Evolutionary conservation across 768 basidiomycete genomes (phyloP).

Genomic region (Cystoderma amianthinum): DNA sequence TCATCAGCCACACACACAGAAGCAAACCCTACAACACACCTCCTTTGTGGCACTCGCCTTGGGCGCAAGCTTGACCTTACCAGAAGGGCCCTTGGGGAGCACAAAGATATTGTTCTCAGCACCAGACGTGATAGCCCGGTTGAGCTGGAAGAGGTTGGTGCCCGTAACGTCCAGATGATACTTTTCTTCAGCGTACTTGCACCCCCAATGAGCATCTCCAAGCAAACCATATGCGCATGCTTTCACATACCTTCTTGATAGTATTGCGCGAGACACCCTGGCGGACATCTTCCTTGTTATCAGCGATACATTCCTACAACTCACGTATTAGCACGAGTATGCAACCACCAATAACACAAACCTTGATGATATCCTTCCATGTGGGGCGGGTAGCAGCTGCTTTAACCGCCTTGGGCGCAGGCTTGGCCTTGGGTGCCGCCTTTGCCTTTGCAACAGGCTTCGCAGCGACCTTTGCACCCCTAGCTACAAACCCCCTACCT

Average conservation of each 20-base stretch:
- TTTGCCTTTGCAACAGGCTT: slow-evolving; percentile 14
- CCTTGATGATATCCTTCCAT: slow-evolving; percentile 52
- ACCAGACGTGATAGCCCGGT: slow-evolving; percentile 66
- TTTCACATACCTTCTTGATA: slow-evolving; percentile 75
- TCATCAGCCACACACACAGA: slow-evolving; percentile 3
- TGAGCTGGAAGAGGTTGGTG: slow-evolving; percentile 63
- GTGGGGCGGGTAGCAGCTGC: slow-evolving; percentile 30
- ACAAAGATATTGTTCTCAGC: slow-evolving; percentile 39
- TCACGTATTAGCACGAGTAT: not conserved
- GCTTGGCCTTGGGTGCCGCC: slow-evolving; percentile 20
- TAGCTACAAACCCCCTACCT: too few relatives aligned
- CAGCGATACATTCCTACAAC: slow-evolving; percentile 72
- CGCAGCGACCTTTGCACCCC: slow-evolving; percentile 8
- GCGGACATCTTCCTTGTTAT: slow-evolving; percentile 57
- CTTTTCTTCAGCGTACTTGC: slow-evolving; percentile 74
- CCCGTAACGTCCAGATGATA: slow-evolving; percentile 70
- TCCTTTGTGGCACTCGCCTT: slow-evolving; percentile 51
- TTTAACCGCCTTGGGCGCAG: slow-evolving; percentile 17
- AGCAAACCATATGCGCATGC: not conserved
- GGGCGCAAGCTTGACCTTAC: slow-evolving; percentile 59
- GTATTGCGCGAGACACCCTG: slow-evolving; percentile 67
- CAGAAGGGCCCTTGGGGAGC: slow-evolving; percentile 39
- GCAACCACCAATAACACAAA: slow-evolving; percentile 11
- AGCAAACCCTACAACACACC: slow-evolving; percentile 29
- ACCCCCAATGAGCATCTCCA: slow-evolving; percentile 10